Evolutionary conservation across 805 yeast species (phyloP), one percentile per base, ranked within the genome.

Genomic region (Saccharomycopsis babjevae): DNA sequence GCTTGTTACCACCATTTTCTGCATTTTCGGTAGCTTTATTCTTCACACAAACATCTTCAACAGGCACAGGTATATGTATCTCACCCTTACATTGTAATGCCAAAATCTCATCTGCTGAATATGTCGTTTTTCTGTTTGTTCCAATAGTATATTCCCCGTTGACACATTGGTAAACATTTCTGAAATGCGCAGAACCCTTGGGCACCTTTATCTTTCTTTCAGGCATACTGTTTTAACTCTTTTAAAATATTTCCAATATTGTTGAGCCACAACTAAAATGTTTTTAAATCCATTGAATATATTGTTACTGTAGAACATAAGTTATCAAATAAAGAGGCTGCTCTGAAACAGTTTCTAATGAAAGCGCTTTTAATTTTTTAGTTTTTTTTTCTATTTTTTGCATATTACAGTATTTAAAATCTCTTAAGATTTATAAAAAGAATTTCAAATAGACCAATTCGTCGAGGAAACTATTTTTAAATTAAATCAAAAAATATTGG

Each of bases 41-140:
- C n/a, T 36, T 18, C n/a, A 56, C 43, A 18, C 34, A 20, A 5
- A 22, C n/a, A 30, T 61, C 58, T 5, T 18, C 25, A 5, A 59
- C 2, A 39, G 43, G 42, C 6, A 61, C 58, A 3, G 61, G 63
- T 16, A 58, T 50, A 1, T 50, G 22, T 40, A 59, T 36, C 18
- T 46, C 36, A 25, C n/a, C n/a, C 3, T 46, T 32, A 11, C 30
- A 34, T 16, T 18, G 28, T 11, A 22, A 15, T n/a, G 54, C 52
- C 15, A 62, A 46, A 30, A 59, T 25, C 39, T 62, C 64, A 32
- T 62, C 64, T 1, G 64, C 58, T 15, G 60, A 57, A 5, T 34
- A 16, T 3, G 50, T 46, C 13, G 52, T 46, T 46, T 16, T 54
- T 42, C n/a, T 52, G 11, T 46, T 16, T 22, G 52, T 46, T 25